These are phyloP conservation scores for Tolypocladium guangdongense DNA, from an alignment of 2,329 filamentous ascomycete species.

Conservation along the genomic window DNA sequence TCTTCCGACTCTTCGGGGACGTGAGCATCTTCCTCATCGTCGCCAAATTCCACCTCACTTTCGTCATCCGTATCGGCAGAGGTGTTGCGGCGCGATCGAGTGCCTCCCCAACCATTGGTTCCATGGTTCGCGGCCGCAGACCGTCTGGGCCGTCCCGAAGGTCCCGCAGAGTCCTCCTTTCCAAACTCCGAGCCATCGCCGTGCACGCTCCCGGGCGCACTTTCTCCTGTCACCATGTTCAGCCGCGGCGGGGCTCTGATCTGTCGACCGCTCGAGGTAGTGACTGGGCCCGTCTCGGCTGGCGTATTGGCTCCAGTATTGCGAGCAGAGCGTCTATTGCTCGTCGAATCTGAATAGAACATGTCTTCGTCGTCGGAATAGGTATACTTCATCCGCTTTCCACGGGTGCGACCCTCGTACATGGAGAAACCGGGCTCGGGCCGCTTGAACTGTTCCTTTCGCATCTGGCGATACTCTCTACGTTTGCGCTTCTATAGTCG, in stretches of 20 bases:
- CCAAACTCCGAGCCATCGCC: conserved; percentile 30
- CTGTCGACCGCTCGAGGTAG: conserved; percentile 82
- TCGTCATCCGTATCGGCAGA: conserved; percentile 54
- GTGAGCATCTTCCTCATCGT: conserved; percentile 62
- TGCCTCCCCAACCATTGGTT: conserved; percentile 36
- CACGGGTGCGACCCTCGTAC: conserved; percentile 91
- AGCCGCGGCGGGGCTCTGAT: conserved; percentile 58
- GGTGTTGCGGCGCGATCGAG: conserved; percentile 24
- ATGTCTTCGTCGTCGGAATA: conserved; percentile 83
- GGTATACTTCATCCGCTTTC: conserved; percentile 93
- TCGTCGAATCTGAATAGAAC: conserved; percentile 51
- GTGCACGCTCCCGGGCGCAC: conserved; percentile 33
- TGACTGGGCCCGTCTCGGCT: conserved; percentile 49
- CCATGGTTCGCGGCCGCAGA: conserved; percentile 38
- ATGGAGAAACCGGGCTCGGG: conserved; percentile 84
- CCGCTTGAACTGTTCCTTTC: conserved; percentile 77
- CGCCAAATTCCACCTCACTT: conserved; percentile 64
- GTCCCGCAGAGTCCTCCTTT: conserved; percentile 28
- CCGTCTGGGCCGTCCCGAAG: conserved; percentile 37
- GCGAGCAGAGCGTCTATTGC: conserved; percentile 55
- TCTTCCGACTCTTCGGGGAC: conserved; percentile 50
- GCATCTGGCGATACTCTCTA: conserved; percentile 78
- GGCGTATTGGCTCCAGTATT: conserved; percentile 67
- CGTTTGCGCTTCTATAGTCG: conserved; percentile 71
- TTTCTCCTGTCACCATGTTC: conserved; percentile 49